These are phyloP conservation scores for Pseudotulostoma volvatum DNA, from an alignment of 495 filamentous ascomycete species.

Conservation along the genomic window DNA sequence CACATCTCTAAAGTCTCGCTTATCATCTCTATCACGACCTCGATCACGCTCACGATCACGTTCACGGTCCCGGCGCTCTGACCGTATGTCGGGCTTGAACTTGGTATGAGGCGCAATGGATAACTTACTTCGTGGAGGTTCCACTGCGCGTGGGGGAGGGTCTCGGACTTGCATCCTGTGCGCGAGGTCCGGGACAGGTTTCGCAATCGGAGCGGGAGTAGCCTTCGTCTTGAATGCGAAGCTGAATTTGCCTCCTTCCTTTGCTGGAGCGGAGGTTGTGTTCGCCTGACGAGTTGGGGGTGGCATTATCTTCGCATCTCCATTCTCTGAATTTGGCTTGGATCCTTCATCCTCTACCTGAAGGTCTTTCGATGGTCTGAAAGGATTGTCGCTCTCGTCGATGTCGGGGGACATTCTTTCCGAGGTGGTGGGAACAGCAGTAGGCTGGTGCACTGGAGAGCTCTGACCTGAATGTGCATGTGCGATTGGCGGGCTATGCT, in stretches of 20 bases:
- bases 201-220: conserved; percentile 36
- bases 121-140: conserved; percentile 24
- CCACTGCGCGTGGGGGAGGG: conserved; percentile 23
- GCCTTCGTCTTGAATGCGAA: conserved; percentile 75
- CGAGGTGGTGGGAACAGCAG: conserved; percentile 13
- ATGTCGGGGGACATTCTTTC: conserved; percentile 19
- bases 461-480: conserved; percentile 14
- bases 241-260: conserved; percentile 59
- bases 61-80: conserved; percentile 26
- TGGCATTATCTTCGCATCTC: conserved; percentile 26
- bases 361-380: conserved; percentile 44
- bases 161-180: conserved; percentile 48
- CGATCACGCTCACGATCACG: conserved; percentile 21
- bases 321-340: conserved; percentile 18
- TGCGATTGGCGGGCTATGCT: conserved; percentile 17
- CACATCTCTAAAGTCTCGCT: conserved; percentile 19
- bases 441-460: conserved; percentile 5
- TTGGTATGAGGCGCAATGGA: conserved; percentile 24
- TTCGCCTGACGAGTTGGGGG: conserved; percentile 32
- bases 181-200: conserved; percentile 52
- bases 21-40: conserved; percentile 26
- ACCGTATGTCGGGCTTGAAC: conserved; percentile 28
- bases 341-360: conserved; percentile 43
- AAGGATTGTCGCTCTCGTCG: conserved; percentile 43
- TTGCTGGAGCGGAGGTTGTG: conserved; percentile 32